Base-by-base conservation (phyloP, 495 filamentous ascomycete species). In the Ascodesmis nigricans region DNA sequence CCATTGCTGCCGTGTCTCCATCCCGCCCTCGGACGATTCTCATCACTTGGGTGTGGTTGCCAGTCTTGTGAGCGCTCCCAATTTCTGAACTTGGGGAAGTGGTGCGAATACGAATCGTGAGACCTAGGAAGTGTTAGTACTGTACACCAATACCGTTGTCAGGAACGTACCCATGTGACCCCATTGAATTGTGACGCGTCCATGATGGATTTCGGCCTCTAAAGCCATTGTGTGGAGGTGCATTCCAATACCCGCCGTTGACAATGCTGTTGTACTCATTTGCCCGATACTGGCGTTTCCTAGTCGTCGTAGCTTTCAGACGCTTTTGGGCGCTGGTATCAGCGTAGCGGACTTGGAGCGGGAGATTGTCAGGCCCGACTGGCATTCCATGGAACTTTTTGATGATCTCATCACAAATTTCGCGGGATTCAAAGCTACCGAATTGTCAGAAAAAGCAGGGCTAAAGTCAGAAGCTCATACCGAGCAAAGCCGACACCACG, bases 401-500 rank as follows among this genome's bases (percentile, higher is more conserved):
- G 54, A 99, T 74, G 35, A 95, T 68, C 35, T 74, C 66, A 42
- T 93, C 80, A 38, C 87, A 93, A 35, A 79, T 65, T 0, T 84
- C 75, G 21, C 79, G 87, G 38, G 60, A 66, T 50, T 91, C 79
- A 47, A 99, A 99, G 1, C 78, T 90, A 40, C 19, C 3, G 20
- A 35, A 11, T 30, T 21, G 24, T 40, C 21, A 47, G 23, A 21
- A 11, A 16, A n/a, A n/a, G n/a, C n/a, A 25, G 15, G 4, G 13
- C 35, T 31, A 24, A 36, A 20, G 18, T 58, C 29, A 25, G 20
- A 22, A 37, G 17, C 8, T 57, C 65, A 54, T 56, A 92, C 84
- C 84, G 71, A 52, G 87, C 90, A 58, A 99, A 99, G 17, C 87
- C 87, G 40, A 95, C 87, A 52, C 90, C 84, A 50, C 87, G 84